Evolutionary conservation across 2,329 filamentous ascomycete species (phyloP).

Genomic region (Xylariaceae sp.): DNA sequence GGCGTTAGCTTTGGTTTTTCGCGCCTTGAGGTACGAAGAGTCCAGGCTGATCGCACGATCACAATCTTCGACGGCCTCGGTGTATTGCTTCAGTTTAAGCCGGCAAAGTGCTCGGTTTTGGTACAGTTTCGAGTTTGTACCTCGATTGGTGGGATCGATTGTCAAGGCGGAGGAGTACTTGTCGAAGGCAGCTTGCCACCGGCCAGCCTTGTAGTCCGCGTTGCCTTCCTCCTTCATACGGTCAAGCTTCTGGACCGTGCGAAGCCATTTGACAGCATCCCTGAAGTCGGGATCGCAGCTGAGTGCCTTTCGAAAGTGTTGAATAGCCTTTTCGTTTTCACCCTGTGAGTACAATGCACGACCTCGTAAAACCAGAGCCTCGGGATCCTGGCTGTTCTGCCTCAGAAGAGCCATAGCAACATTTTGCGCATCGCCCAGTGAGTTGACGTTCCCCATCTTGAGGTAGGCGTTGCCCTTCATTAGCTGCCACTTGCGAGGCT

Average conservation of each 20-base stretch:
- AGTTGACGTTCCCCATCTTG: slow-evolving; percentile 87
- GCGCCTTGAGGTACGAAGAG: slow-evolving; percentile 80
- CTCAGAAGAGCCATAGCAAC: slow-evolving; percentile 85
- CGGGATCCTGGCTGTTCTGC: slow-evolving; percentile 84
- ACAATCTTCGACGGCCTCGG: slow-evolving; percentile 78
- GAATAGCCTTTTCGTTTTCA: slow-evolving; percentile 90
- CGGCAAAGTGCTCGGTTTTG: slow-evolving; percentile 89
- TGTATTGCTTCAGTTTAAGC: slow-evolving; percentile 78
- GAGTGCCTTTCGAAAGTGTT: slow-evolving; percentile 86
- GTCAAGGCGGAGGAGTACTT: slow-evolving; percentile 80
- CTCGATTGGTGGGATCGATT: slow-evolving; percentile 83
- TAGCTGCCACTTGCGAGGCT: slow-evolving; percentile 89
- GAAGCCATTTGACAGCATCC: slow-evolving; percentile 81
- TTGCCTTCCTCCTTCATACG: slow-evolving; percentile 95
- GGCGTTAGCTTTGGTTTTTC: slow-evolving; percentile 90
- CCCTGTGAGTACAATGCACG: slow-evolving; percentile 85
- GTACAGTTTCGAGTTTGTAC: slow-evolving; percentile 89
- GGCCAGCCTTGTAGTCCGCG: slow-evolving; percentile 77
- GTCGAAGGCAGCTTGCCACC: slow-evolving; percentile 75
- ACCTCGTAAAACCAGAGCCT: slow-evolving; percentile 85
- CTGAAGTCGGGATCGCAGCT: slow-evolving; percentile 89
- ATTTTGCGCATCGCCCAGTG: slow-evolving; percentile 86
- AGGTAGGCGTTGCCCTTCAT: slow-evolving; percentile 89
- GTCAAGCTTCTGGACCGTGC: slow-evolving; percentile 86
- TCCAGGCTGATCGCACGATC: slow-evolving; percentile 80